These are phyloP conservation scores for Clitopilus hobsonii DNA, from an alignment of 768 basidiomycete species.

Conservation along the genomic window DNA sequence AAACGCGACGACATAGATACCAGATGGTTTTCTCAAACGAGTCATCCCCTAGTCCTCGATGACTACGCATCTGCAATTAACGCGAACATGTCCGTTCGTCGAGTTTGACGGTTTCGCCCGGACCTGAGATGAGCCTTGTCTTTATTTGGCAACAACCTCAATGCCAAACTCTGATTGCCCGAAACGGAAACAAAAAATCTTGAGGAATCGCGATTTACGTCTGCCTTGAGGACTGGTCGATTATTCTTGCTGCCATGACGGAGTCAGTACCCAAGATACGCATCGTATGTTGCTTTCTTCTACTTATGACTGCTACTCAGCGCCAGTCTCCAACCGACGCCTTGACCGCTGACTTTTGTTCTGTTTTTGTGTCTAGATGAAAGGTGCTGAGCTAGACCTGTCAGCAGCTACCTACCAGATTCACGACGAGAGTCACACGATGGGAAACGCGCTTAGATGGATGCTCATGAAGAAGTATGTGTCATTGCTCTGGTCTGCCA, in stretches of 20 bases:
- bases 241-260: conserved; percentile 22
- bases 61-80: neutral
- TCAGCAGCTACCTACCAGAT: conserved; percentile 91
- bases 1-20: neutral
- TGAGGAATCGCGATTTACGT: neutral
- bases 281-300: conserved; percentile 25
- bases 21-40: neutral
- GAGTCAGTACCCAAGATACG: conserved; percentile 37
- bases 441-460: conserved; percentile 93
- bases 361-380: conserved; percentile 54
- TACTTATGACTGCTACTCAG: neutral
- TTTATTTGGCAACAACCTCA: neutral
- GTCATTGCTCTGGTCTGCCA: neutral
- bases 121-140: neutral
- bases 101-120: too few species aligned
- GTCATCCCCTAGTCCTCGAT: neutral
- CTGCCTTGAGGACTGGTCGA: neutral
- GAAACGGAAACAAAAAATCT: conserved; percentile 1
- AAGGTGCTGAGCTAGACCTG: conserved; percentile 75
- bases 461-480: conserved; percentile 99
- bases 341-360: neutral
- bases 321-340: neutral
- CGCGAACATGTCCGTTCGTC: too few species aligned
- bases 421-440: conserved; percentile 90
- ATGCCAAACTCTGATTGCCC: neutral